Evolutionary conservation across 192 early-diverging fungal genomes (phyloP).

Genomic region (Jimgerdemannia flammicorona): DNA sequence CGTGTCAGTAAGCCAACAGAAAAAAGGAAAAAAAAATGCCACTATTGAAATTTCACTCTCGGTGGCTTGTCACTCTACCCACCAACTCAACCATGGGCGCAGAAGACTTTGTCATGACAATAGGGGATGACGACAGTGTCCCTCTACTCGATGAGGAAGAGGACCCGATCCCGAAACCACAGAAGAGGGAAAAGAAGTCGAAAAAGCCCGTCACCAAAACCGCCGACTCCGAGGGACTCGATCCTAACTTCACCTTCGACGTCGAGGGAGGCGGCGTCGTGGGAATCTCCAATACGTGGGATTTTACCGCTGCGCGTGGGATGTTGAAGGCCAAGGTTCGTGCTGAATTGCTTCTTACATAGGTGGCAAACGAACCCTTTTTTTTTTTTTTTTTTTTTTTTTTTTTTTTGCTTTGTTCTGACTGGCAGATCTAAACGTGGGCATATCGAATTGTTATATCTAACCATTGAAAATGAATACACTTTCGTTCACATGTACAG

Average conservation of each 20-base stretch:
- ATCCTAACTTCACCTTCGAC: conserved; percentile 75
- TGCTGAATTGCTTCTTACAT: too few species aligned
- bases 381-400: too few species aligned
- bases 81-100: neutral
- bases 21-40: neutral
- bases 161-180: conserved; percentile 7
- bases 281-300: conserved; percentile 64
- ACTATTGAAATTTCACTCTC: neutral
- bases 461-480: too few species aligned
- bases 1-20: neutral
- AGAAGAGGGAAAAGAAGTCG: conserved; percentile 12
- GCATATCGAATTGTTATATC: too few species aligned
- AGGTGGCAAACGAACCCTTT: too few species aligned
- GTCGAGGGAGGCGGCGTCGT: conserved; percentile 64
- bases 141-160: conserved; percentile 46
- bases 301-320: conserved; percentile 76
- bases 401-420: too few species aligned
- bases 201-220: conserved; percentile 12
- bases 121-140: conserved; percentile 61
- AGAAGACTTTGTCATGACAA: conserved; percentile 64
- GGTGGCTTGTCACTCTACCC: neutral
- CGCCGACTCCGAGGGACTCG: conserved; percentile 49
- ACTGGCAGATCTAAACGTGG: too few species aligned
- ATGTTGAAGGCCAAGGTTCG: conserved; percentile 59
- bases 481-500: neutral